A percentile compares a stretch with the other conserved stretches of the same genome.
phyloP scores from a whole-genome alignment of 2,329 filamentous ascomycete species.

The Sporothrix euskadiensis region DNA sequence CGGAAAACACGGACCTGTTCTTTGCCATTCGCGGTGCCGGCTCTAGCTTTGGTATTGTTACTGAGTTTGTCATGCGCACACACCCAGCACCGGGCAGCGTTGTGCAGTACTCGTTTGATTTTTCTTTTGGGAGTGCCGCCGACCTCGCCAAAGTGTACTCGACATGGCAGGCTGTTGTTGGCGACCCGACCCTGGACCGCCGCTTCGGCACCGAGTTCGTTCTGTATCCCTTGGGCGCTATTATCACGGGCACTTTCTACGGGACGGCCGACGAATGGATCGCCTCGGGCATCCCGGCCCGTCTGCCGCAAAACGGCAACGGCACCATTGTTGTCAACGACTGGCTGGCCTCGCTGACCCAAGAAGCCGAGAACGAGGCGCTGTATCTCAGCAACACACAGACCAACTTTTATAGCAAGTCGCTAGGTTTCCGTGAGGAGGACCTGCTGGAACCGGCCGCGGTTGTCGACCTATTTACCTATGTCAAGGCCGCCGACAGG shows the following conservation, averaged over 20 bases:
- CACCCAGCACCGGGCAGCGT: constrained; percentile 56
- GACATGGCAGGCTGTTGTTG: constrained; percentile 59
- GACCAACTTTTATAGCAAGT: constrained; percentile 58
- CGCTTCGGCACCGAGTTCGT: constrained; percentile 61
- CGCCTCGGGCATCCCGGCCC: constrained; percentile 50
- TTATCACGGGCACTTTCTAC: constrained; percentile 63
- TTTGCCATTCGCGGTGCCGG: constrained; percentile 57
- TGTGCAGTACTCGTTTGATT: constrained; percentile 59
- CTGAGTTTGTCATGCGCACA: constrained; percentile 58
- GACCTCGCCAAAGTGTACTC: constrained; percentile 54
- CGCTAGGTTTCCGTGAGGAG: constrained; percentile 53
- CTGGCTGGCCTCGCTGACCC: constrained; percentile 61
- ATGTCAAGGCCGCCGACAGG: constrained; percentile 51
- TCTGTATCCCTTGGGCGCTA: constrained; percentile 53
- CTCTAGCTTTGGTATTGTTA: constrained; percentile 58
- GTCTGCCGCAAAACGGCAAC: constrained; percentile 46
- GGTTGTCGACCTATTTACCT: constrained; percentile 54
- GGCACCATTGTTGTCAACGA: constrained; percentile 55
- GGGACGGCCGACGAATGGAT: constrained; percentile 59
- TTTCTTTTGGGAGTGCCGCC: constrained; percentile 51
- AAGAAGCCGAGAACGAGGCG: constrained; percentile 52
- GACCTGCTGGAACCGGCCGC: constrained; percentile 48
- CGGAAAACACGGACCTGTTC: constrained; percentile 55
- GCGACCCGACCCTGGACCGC: constrained; percentile 56
- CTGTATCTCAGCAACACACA: constrained; percentile 51